Base-by-base conservation (phyloP, 352 stramenopile genomes). In the Aphanomyces cochlioides region DNA sequence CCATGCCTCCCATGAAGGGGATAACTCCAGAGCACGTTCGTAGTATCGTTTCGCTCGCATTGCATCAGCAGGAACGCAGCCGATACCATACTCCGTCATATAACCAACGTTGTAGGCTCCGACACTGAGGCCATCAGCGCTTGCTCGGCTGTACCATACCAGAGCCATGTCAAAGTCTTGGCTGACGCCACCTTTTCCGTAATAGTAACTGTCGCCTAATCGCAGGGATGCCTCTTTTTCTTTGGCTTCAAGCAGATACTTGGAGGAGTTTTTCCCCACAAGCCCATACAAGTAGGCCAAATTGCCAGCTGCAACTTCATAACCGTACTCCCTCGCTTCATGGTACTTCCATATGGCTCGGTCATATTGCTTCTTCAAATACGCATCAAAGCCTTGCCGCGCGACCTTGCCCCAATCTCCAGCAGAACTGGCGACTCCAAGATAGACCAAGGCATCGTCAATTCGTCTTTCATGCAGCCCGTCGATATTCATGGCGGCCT, bases 171-270 rank as follows among this genome's bases (percentile, higher is more conserved):
- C 66, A 6, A 73, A 40, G 56, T 86, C 71, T 21, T 56, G 65
- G 0, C 13, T 47, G 12, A 94, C 45, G 0, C 80, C 80, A 5
- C 75, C 82, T 48, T 83, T 67, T 6, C 85, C 85, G 64, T 92
- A 91, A 66, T 87, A 94, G 57, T 91, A 75, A 48, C 79, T 90
- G 66, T 94, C 87, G 54, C 87, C 87, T 6, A 94, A 84, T 15
- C 82, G 82, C 17, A 92, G 76, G 2, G 90, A 72, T 15, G 78
- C 77, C 65, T 94, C 81, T 59, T 74, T 79, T 66, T 94, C 53
- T 13, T 66, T 76, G 12, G 85, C 73, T 36, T 73, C 59, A 0
- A 73, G 17, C 19, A 94, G 73, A 59, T 83, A 87, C 15, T 72
- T 54, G 8, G 89, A 28, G 0, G 82, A 80, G 71, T 15, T 43